A percentile compares a stretch with the other conserved stretches of the same genome.
Evolutionary conservation across 2,329 filamentous ascomycete genomes (phyloP).

Genomic region (Rosellinia necatrix): DNA sequence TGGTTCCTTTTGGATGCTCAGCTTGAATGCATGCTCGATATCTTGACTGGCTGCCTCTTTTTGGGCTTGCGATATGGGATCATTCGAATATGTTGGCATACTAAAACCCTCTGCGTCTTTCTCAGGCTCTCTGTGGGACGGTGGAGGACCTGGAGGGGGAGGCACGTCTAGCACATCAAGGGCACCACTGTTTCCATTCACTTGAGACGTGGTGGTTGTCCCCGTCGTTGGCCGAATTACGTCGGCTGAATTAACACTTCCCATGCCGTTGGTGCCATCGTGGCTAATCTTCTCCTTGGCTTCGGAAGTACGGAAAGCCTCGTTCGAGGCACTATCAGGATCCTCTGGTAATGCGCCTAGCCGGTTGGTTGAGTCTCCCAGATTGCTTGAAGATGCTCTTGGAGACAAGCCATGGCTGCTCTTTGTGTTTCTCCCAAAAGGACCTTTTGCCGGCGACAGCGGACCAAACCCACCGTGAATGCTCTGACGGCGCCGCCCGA

Average conservation of each 20-base stretch:
- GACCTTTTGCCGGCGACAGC: conserved; percentile 60
- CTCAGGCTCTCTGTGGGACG: conserved; percentile 48
- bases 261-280: conserved; percentile 53
- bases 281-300: conserved; percentile 43
- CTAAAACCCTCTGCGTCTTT: conserved; percentile 79
- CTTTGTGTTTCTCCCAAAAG: conserved; percentile 65
- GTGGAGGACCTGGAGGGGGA: conserved; percentile 57
- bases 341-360: conserved; percentile 64
- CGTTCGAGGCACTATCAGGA: conserved; percentile 47
- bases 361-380: conserved; percentile 57
- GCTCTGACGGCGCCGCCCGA: conserved; percentile 68
- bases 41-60: conserved; percentile 66
- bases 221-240: conserved; percentile 36
- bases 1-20: conserved; percentile 78
- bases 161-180: conserved; percentile 56
- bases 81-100: conserved; percentile 66
- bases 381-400: conserved; percentile 62
- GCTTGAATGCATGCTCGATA: conserved; percentile 71
- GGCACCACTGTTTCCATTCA: conserved; percentile 53
- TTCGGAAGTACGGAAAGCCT: conserved; percentile 39
- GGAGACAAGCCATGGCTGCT: conserved; percentile 70
- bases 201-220: conserved; percentile 41
- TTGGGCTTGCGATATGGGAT: conserved; percentile 74
- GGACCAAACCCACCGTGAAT: conserved; percentile 65
- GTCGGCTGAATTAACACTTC: conserved; percentile 43